These are phyloP conservation scores for Pachysolen tannophilus DNA, from an alignment of 805 yeast genomes.

Conservation along the genomic window DNA sequence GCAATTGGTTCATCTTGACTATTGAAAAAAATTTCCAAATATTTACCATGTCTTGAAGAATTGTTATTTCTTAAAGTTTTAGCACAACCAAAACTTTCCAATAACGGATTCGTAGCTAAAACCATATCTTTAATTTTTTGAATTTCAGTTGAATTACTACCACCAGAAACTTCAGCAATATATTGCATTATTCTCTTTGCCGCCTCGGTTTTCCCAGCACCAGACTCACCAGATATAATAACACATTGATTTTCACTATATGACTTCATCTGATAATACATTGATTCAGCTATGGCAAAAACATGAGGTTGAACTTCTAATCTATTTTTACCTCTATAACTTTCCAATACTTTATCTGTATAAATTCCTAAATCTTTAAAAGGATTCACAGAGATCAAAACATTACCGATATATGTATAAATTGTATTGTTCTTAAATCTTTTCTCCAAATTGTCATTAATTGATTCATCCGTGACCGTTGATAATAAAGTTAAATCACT, in stretches of 20 bases:
- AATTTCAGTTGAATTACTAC: conserved; percentile 57
- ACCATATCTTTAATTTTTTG: conserved; percentile 94
- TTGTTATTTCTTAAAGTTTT: conserved; percentile 84
- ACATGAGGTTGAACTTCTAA: conserved; percentile 98
- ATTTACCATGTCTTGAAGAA: conserved; percentile 89
- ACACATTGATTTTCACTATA: conserved; percentile 95
- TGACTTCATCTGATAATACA: conserved; percentile 92
- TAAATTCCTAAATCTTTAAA: conserved; percentile 94
- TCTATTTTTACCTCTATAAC: conserved; percentile 87
- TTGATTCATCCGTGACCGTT: conserved; percentile 83
- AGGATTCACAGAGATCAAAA: conserved; percentile 92
- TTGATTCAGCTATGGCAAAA: conserved; percentile 93
- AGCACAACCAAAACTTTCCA: conserved; percentile 92
- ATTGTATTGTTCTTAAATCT: conserved; percentile 85
- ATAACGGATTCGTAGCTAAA: conserved; percentile 87
- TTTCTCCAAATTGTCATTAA: conserved; percentile 84
- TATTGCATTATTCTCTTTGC: conserved; percentile 98
- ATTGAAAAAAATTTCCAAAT: conserved; percentile 85
- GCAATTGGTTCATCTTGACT: conserved; percentile 80
- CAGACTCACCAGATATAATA: conserved; percentile 94
- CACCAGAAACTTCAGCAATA: conserved; percentile 81
- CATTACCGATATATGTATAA: conserved; percentile 91
- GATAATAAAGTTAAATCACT: conserved; percentile 87
- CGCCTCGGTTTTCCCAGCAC: conserved; percentile 98
- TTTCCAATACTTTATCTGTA: conserved; percentile 65